These are phyloP conservation scores for Hypoxylon sp. DNA, from an alignment of 2,329 filamentous ascomycete species.

Conservation along the genomic window DNA sequence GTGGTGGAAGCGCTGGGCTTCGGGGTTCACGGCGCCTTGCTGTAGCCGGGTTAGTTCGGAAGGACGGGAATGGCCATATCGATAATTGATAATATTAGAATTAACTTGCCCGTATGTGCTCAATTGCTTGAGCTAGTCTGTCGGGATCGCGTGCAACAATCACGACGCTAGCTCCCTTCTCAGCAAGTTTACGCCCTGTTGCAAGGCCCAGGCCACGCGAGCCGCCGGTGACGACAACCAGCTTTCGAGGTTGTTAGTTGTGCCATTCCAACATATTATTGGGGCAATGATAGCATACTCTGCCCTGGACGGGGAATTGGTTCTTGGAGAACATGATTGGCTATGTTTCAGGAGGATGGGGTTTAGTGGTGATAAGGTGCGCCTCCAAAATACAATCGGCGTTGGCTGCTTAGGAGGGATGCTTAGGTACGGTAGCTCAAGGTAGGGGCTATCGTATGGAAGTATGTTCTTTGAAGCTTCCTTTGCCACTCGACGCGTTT, in stretches of 20 bases:
- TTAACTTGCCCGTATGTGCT: slow-evolving; percentile 66
- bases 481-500: neutral
- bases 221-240: slow-evolving; percentile 77
- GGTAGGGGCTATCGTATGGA: neutral
- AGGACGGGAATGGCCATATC: neutral
- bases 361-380: too few species aligned
- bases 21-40: slow-evolving; percentile 64
- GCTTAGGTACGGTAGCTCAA: neutral
- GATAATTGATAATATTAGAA: too few species aligned
- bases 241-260: slow-evolving; percentile 61
- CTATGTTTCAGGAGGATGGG: neutral
- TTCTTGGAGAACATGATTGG: slow-evolving; percentile 56
- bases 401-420: neutral
- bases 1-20: slow-evolving; percentile 72
- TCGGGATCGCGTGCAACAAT: slow-evolving; percentile 74
- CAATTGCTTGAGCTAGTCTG: slow-evolving; percentile 71
- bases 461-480: neutral
- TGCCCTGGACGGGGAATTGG: slow-evolving; percentile 74
- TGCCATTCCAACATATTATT: neutral
- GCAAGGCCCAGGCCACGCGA: slow-evolving; percentile 79
- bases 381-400: neutral
- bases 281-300: slow-evolving; percentile 58
- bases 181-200: slow-evolving; percentile 72
- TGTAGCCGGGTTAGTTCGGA: slow-evolving; percentile 47
- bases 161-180: slow-evolving; percentile 77